Evolutionary conservation across 2,329 filamentous ascomycete species (phyloP), one percentile per base, ranked within the genome.

Genomic region (Aspergillus bombycis): DNA sequence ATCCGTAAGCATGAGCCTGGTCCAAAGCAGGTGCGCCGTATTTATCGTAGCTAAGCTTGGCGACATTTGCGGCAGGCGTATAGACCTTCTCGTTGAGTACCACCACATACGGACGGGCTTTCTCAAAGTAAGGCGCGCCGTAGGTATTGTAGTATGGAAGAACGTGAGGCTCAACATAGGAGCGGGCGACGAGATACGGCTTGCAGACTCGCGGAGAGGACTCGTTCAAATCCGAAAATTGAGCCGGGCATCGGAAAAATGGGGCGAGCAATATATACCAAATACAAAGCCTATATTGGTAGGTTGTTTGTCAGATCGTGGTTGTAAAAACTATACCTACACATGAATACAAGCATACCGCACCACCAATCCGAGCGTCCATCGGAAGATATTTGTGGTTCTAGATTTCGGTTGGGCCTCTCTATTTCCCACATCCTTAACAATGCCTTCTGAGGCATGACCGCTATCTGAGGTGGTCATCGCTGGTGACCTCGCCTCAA

Each of bases 191-290:
- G 38, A 89, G 74, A 71, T 97, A 97, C 11, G 91, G 89, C 73
- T 89, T 89, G 85, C 95, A 99, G 65, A 98, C 86, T 67, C 82
- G 85, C 0, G 94, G 91, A 1, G 92, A 91, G 34, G 84, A 80
- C 30, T 90, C 86, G 71, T 87, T 86, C 72, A 95, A 86, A 30
- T 87, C 84, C 32, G 89, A 85, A 64, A 89, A 79, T 10, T 86
- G 87, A 3, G 88, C 82, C 14, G 94, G 94, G 77, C 94, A 99
- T 65, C 90, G 88, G 76, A 99, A 91, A 63, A 94, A 79, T 61
- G 95, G 81, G 28, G 91, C 95, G 65, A 93, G 78, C 67, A 98
- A 88, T 41, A 89, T 85, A 76, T 95, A 96, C 94, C 94, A 99
- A 23, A 92, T 90, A 62, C 89, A 78, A 52, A 97, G 78, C 72